Conservation (phyloP, 2,329 filamentous ascomycete species). For the Fusarium fujikuroi region DNA sequence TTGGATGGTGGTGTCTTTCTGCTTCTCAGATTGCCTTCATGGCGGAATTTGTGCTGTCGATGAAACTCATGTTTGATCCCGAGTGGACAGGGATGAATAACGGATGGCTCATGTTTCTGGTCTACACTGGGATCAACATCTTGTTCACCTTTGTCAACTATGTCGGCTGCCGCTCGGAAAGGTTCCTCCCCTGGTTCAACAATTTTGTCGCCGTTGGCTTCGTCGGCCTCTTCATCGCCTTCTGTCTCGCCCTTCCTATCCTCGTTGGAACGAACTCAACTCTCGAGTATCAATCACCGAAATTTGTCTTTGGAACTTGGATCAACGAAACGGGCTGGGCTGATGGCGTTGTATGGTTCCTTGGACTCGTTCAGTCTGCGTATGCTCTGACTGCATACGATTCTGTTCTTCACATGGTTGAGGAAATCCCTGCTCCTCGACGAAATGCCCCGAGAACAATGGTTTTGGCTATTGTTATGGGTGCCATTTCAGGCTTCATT, state of each 20-base stretch:
- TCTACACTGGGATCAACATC: constrained; percentile 63
- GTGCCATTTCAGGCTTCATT: constrained; percentile 59
- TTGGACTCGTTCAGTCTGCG: constrained; percentile 65
- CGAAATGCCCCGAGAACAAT: constrained; percentile 62
- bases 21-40: constrained; percentile 67
- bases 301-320: constrained; percentile 64
- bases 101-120: constrained; percentile 65
- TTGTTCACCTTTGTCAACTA: constrained; percentile 62
- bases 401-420: constrained; percentile 67
- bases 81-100: constrained; percentile 55
- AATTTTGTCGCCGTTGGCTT: constrained; percentile 66
- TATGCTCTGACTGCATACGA: constrained; percentile 64
- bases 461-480: constrained; percentile 60
- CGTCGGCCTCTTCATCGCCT: constrained; percentile 60
- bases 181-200: constrained; percentile 61
- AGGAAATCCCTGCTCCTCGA: constrained; percentile 64
- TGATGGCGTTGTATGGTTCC: constrained; percentile 65
- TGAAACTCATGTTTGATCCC: constrained; percentile 64
- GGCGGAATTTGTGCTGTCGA: constrained; percentile 63
- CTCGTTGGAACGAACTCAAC: constrained; percentile 57
- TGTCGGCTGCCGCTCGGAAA: constrained; percentile 58
- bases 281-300: constrained; percentile 58
- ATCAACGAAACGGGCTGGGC: constrained; percentile 58
- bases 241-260: constrained; percentile 63
- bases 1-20: constrained; percentile 68